phyloP scores from a whole-genome alignment of 2,329 filamentous ascomycete species.

The Alternaria brassicicola region DNA sequence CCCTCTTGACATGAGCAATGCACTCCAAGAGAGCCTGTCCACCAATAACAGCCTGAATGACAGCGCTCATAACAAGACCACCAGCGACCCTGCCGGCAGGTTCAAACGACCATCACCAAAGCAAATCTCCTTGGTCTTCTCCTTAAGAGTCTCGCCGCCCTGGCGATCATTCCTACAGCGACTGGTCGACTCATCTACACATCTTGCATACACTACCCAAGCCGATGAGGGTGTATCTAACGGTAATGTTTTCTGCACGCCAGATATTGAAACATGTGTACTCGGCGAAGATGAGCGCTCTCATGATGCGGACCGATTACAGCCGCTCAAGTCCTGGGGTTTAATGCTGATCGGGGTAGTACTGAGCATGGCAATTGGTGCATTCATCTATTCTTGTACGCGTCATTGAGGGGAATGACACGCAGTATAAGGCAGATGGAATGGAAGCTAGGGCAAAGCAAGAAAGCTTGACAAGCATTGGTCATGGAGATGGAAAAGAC shows the following conservation, averaged over 20 bases:
- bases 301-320: too few species aligned
- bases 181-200: background rate
- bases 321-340: background rate
- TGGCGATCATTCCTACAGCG: background rate
- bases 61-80: background rate
- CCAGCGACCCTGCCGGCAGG: background rate
- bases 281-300: accelerated
- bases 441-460: too few species aligned
- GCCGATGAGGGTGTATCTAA: background rate
- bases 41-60: background rate
- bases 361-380: background rate
- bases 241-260: background rate
- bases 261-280: background rate
- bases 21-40: background rate
- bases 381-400: background rate
- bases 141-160: background rate
- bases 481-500: background rate
- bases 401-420: background rate
- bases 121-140: background rate
- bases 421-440: background rate
- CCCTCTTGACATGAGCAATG: background rate
- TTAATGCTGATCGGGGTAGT: background rate
- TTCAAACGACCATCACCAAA: background rate
- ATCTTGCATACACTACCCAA: background rate
- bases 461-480: background rate